These are phyloP conservation scores for Scolecobasidium constrictum DNA, from an alignment of 2,329 filamentous ascomycete genomes.

Conservation along the genomic window DNA sequence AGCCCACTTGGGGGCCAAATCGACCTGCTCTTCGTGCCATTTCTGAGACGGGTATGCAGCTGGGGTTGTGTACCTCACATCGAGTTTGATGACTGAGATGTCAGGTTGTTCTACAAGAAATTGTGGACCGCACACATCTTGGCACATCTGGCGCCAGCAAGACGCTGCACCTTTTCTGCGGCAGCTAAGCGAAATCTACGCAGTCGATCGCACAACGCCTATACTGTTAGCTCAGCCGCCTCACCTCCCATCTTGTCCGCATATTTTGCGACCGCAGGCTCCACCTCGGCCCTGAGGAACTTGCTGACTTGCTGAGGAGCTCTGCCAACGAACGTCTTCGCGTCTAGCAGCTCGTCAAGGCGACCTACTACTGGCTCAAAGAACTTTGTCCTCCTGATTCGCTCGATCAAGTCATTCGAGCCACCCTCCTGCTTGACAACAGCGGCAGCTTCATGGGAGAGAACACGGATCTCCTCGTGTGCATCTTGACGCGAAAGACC, in stretches of 20 bases:
- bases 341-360: constrained; percentile 25
- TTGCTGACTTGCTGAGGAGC: constrained; percentile 29
- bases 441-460: constrained; percentile 63
- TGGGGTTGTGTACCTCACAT: constrained; percentile 4
- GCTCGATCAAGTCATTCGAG: constrained; percentile 69
- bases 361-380: constrained; percentile 44
- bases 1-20: no score
- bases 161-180: no score
- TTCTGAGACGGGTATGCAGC: constrained; percentile 7
- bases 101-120: no score
- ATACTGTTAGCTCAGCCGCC: constrained; percentile 8
- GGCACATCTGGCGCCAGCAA: no score
- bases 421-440: constrained; percentile 64
- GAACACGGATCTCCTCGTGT: constrained; percentile 74
- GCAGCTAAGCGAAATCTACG: background rate
- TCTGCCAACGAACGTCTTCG: constrained; percentile 12
- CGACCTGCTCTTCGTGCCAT: constrained; percentile 2
- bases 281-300: constrained; percentile 24
- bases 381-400: constrained; percentile 62
- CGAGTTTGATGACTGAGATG: constrained; percentile 7
- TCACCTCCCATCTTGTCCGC: constrained; percentile 11
- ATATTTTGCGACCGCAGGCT: constrained; percentile 23
- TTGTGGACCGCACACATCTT: no score
- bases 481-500: constrained; percentile 34
- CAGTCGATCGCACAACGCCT: no score